Evolutionary conservation across 768 basidiomycete species (phyloP).

Genomic region (Leccinum arenicola): DNA sequence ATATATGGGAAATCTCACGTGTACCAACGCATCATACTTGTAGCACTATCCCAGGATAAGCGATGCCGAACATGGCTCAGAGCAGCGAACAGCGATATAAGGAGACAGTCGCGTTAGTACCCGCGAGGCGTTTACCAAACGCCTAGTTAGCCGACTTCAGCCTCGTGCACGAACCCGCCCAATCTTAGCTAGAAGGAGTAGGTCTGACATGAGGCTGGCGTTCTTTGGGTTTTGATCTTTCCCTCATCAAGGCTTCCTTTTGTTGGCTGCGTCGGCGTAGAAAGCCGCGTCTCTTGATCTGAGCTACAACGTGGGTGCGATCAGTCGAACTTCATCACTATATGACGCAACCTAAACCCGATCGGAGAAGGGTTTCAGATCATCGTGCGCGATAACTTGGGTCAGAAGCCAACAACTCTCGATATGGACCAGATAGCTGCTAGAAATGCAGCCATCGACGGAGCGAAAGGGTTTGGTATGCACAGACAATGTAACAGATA

Average conservation of each 20-base stretch:
- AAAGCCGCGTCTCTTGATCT: neutral
- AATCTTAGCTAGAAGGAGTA: slow-evolving; percentile 4
- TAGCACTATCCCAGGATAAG: neutral
- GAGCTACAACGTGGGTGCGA: neutral
- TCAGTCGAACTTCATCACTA: neutral
- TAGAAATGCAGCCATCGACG: neutral
- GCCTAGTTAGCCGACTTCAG: neutral
- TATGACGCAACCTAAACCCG: neutral
- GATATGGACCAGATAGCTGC: neutral
- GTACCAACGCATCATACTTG: neutral
- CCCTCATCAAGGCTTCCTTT: slow-evolving; percentile 17
- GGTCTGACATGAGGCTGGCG: slow-evolving; percentile 10
- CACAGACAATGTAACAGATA: neutral
- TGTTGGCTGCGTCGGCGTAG: slow-evolving; percentile 4
- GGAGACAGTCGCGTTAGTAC: neutral
- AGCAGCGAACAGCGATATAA: neutral
- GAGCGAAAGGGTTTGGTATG: neutral
- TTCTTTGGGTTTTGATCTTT: slow-evolving; percentile 1
- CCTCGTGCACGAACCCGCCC: neutral
- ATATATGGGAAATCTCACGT: slow-evolving; percentile 3
- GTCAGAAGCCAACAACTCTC: neutral
- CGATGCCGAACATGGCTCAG: slow-evolving; percentile 10
- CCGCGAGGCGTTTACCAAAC: slow-evolving; percentile 14
- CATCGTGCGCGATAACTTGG: neutral
- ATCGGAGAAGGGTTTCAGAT: neutral